Base-by-base conservation (phyloP, 371 early-diverging fungal genomes). In the Mucor racemosus region DNA sequence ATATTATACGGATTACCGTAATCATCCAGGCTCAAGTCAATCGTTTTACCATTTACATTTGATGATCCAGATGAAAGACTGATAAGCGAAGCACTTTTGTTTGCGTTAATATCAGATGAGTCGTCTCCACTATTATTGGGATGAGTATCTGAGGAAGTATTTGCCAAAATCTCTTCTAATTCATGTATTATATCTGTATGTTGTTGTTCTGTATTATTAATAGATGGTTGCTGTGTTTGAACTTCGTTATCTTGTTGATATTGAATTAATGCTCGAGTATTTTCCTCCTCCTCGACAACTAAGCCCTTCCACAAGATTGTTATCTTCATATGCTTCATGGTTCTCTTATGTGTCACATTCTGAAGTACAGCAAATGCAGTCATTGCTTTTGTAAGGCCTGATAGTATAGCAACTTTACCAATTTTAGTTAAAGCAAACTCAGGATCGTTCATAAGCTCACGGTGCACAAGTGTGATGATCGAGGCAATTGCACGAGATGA, bases 311-410 rank as follows among this genome's bases (percentile, higher is more conserved):
- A 88, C 3, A 88, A 39, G 0, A 80, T 68, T 19, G 76, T 81
- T n/a, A 78, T 69, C 17, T 79, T 71, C 66, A 88, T 68, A 39
- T 80, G 69, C 34, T 83, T 76, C 72, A 84, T 68, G 11, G 79
- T 84, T 40, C 88, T 85, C 9, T 86, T 78, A 58, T 87, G 86
- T 6, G 92, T 95, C 14, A 93, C 89, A 39, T 88, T 87, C 70
- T 96, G 96, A 4, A 96, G 81, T 42, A 93, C 90, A 8, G 91
- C 91, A 81, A 91, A 96, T 3, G 95, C 93, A 4, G 91, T 90
- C 50, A 96, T 61, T 14, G 93, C 92, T 70, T 94, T 95, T 17
- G 93, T 86, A 19, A 94, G 77, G 11, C 90, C 86, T 31, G 91
- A 86, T 26, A 91, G 76, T 40, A 90, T 89, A 17, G 88, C 85